These are phyloP conservation scores for Pisolithus albus DNA, from an alignment of 768 basidiomycete genomes.

Conservation along the genomic window DNA sequence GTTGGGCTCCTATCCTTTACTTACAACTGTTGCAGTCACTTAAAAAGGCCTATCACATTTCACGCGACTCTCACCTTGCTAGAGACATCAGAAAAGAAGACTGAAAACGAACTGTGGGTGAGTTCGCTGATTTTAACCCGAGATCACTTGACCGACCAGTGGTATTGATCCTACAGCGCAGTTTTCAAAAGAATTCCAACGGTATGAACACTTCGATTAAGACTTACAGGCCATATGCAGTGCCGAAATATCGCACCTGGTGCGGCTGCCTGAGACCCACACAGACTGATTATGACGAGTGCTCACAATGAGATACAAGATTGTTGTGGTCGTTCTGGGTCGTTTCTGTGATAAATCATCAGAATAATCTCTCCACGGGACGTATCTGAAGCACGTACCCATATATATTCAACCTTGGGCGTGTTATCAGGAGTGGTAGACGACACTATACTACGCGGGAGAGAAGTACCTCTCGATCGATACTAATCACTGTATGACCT, in stretches of 20 bases:
- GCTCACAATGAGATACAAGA: conserved; percentile 1
- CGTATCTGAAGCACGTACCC: not conserved
- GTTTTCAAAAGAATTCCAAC: not conserved
- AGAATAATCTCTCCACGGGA: not conserved
- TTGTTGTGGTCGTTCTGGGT: not conserved
- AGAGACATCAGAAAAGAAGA: not conserved
- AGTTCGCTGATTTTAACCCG: not conserved
- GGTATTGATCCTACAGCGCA: not conserved
- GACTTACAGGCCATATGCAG: conserved; percentile 1
- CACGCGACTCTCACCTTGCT: not conserved
- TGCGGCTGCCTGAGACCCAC: not conserved
- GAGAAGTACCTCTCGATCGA: conserved; percentile 3
- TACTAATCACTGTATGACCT: not conserved
- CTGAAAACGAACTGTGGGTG: not conserved
- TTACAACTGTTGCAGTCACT: not conserved
- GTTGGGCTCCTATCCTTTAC: not conserved
- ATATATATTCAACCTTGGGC: conserved; percentile 1
- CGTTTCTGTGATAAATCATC: not conserved
- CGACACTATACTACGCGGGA: not conserved
- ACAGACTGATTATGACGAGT: not conserved
- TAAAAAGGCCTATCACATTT: not conserved
- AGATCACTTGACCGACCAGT: not conserved
- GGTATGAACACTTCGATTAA: not conserved
- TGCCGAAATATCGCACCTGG: conserved; percentile 3
- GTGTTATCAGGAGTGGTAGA: not conserved